These are phyloP conservation scores for Russula emetica DNA, from an alignment of 768 basidiomycete genomes.

Conservation along the genomic window DNA sequence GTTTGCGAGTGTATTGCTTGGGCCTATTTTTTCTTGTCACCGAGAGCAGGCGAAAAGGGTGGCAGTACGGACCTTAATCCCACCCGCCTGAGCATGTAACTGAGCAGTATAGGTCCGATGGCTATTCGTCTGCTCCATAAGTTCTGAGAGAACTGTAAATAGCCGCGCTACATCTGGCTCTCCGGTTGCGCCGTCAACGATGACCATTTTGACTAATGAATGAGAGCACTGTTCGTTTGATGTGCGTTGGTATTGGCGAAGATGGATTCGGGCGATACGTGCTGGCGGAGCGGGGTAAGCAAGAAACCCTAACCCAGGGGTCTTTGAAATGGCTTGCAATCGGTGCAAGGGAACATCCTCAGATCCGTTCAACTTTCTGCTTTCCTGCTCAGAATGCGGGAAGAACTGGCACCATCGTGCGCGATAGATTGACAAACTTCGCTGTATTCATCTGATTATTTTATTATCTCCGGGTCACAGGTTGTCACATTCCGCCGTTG, in stretches of 20 bases:
- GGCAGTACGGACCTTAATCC: constrained; percentile 62
- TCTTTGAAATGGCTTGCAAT: constrained; percentile 30
- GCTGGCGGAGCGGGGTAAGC: background rate
- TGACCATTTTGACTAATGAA: constrained; percentile 41
- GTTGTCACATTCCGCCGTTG: constrained; percentile 36
- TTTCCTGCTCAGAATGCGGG: constrained; percentile 35
- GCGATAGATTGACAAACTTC: constrained; percentile 1
- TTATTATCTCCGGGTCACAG: constrained; percentile 22
- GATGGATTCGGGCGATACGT: background rate
- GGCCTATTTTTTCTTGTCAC: constrained; percentile 42
- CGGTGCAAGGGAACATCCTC: constrained; percentile 21
- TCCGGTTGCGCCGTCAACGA: constrained; percentile 44
- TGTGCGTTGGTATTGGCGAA: background rate
- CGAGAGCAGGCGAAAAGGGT: background rate
- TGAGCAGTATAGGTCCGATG: constrained; percentile 69
- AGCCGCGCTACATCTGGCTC: constrained; percentile 62
- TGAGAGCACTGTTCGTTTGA: background rate
- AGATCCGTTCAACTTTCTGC: constrained; percentile 34
- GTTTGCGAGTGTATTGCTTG: constrained; percentile 88
- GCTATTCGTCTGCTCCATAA: constrained; percentile 76
- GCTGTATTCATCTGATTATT: background rate
- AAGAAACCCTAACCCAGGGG: constrained; percentile 25
- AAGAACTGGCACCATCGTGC: constrained; percentile 38
- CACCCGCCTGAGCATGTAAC: constrained; percentile 67
- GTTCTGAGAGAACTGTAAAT: constrained; percentile 66